Conservation (phyloP, 1,284 basidiomycete genomes). For the Xerocomus nothofagi region DNA sequence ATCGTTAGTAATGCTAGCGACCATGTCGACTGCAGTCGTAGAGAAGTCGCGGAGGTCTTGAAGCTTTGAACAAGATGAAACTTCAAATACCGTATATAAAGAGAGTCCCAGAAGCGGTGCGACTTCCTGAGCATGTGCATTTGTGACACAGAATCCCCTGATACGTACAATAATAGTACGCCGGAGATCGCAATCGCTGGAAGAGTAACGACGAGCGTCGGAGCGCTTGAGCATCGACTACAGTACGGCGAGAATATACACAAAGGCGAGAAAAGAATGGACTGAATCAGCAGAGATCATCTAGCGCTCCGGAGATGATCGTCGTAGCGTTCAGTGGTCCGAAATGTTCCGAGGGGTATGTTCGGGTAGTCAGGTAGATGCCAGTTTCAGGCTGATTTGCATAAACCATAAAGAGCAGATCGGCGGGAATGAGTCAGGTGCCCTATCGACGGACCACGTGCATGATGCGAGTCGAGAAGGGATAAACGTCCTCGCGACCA, state of each 20-base stretch:
- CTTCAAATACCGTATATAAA: not conserved
- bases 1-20: not conserved
- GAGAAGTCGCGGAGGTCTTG: not conserved
- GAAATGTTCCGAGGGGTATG: too few relatives aligned
- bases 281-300: constrained; percentile 31
- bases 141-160: constrained; percentile 3
- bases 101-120: not conserved
- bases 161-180: not conserved
- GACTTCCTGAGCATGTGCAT: not conserved
- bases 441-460: too few relatives aligned
- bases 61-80: too few relatives aligned
- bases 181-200: not conserved
- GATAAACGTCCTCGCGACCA: too few relatives aligned
- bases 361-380: too few relatives aligned
- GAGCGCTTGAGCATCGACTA: constrained; percentile 9
- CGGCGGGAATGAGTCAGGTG: too few relatives aligned
- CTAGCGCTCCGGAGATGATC: constrained; percentile 34
- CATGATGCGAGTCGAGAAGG: too few relatives aligned
- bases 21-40: constrained; percentile 4
- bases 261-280: not conserved
- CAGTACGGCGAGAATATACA: constrained; percentile 4
- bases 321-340: too few relatives aligned
- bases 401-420: too few relatives aligned
- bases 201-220: not conserved
- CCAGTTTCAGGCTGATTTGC: too few relatives aligned